Evolutionary conservation across 1,284 basidiomycete genomes (phyloP), one percentile per base, ranked within the genome.

Genomic region (Marasmius fiardii): DNA sequence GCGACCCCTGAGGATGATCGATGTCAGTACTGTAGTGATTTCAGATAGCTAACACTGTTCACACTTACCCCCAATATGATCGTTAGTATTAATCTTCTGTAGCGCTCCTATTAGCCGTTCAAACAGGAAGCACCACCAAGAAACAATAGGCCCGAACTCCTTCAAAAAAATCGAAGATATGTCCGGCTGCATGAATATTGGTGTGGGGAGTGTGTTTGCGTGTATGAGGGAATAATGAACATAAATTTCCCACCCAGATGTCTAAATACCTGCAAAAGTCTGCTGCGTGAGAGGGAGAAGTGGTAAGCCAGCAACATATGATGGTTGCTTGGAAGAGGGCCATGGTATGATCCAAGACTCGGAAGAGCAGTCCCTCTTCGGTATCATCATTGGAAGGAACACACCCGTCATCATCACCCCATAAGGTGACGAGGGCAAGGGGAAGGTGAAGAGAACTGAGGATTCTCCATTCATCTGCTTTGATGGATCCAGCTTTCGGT

Each of bases 101-200:
- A 71, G 50, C 7, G 50, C 26, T 8, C 71, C 71, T 47, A 72
- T 67, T 26, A 71, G 51, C 1, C 67, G 62, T 56, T 73, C 70
- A 53, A 71, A 69, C 1, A 71, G 68, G 56, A 70, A 71, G 35
- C 59, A 64, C 72, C 73, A 70, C 72, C 71, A 74, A 1, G 65
- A 67, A 3, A 60, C 56, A 8, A 69, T 60, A 18, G 72, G 71
- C 2, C 72, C 70, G 59, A 70, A 75, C 2, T 65, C 60, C 8
- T 31, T 26, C 3, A n/a, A 74, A 60, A 52, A 70, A 73, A 31
- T 72, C 64, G 39, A 62, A 64, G 5, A 74, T 56, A 56, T 73
- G 71, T 34, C 73, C 58, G 2, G 69, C 61, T 14, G 64, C 52
- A 56, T 70, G 63, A 21, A 58, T 39, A 52, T 67, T 64, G 20